phyloP scores from a whole-genome alignment of 768 basidiomycete species.

The Austroboletus festivus region DNA sequence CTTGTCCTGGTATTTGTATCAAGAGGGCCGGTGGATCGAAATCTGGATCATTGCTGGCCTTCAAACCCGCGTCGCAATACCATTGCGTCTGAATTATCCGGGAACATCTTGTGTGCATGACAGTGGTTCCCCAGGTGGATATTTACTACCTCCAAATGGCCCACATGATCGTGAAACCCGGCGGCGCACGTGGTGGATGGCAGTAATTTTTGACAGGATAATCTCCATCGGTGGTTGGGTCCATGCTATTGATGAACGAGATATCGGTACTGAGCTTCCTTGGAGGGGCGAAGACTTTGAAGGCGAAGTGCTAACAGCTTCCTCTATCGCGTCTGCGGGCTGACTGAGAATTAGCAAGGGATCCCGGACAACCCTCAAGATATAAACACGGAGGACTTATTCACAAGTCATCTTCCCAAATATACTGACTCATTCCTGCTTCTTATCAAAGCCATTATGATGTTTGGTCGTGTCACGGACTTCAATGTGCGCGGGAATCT shows the following conservation, averaged over 20 bases:
- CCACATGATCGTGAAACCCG: constrained; percentile 72
- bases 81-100: constrained; percentile 80
- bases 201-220: constrained; percentile 81
- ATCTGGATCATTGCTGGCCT: constrained; percentile 90
- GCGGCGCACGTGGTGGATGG: constrained; percentile 90
- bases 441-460: constrained; percentile 78
- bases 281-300: constrained; percentile 75
- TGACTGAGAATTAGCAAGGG: constrained; percentile 41
- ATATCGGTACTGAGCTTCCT: constrained; percentile 82
- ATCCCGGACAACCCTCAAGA: constrained; percentile 77
- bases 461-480: constrained; percentile 83
- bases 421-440: constrained; percentile 83
- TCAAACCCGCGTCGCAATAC: constrained; percentile 77
- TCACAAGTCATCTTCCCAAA: constrained; percentile 65
- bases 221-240: constrained; percentile 82
- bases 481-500: constrained; percentile 76
- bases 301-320: constrained; percentile 48
- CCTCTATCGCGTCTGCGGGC: constrained; percentile 4
- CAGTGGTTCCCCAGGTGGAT: constrained; percentile 69
- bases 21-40: constrained; percentile 87
- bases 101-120: constrained; percentile 75
- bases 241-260: constrained; percentile 79
- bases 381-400: constrained; percentile 58
- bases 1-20: constrained; percentile 88
- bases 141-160: constrained; percentile 76